phyloP scores from a whole-genome alignment of 2,329 filamentous ascomycete species.

The Colletotrichum sansevieriae region DNA sequence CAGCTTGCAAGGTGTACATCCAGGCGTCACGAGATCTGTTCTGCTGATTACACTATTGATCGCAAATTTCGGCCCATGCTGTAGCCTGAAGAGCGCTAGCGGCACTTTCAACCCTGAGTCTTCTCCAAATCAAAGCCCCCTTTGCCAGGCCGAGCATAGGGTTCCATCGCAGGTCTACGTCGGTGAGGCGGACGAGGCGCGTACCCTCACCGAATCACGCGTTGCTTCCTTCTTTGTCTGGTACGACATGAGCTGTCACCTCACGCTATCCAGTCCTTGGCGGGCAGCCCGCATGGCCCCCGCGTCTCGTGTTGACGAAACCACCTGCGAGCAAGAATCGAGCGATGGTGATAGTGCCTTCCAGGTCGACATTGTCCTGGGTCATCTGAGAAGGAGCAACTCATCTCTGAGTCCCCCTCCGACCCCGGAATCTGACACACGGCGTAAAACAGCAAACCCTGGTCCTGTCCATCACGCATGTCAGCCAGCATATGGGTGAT shows the following conservation, averaged over 20 bases:
- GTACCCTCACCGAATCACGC: conserved; percentile 37
- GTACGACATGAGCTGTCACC: conserved; percentile 38
- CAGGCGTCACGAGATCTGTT: conserved; percentile 27
- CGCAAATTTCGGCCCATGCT: background rate
- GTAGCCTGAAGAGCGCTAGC: background rate
- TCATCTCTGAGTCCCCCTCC: conserved; percentile 11
- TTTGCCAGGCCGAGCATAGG: background rate
- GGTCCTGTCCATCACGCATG: conserved; percentile 22
- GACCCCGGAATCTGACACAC: conserved; percentile 9
- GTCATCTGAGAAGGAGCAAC: conserved; percentile 25
- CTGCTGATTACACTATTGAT: conserved; percentile 28
- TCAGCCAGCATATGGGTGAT: conserved; percentile 32
- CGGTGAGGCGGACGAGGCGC: conserved; percentile 35
- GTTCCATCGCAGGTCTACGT: conserved; percentile 19
- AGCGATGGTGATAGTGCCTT: conserved; percentile 2
- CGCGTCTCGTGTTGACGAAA: conserved; percentile 39
- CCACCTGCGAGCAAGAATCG: background rate
- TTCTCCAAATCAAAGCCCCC: background rate
- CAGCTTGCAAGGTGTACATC: conserved; percentile 32
- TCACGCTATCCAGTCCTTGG: conserved; percentile 22
- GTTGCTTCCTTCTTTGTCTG: conserved; percentile 18
- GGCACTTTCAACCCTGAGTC: background rate
- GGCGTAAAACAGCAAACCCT: background rate
- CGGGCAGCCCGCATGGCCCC: conserved; percentile 32
- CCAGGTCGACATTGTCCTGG: background rate